A percentile compares a stretch with the other conserved stretches of the same genome.
Evolutionary conservation across 352 stramenopile species (phyloP).

Genomic region (Pythium rhizo-oryzae): DNA sequence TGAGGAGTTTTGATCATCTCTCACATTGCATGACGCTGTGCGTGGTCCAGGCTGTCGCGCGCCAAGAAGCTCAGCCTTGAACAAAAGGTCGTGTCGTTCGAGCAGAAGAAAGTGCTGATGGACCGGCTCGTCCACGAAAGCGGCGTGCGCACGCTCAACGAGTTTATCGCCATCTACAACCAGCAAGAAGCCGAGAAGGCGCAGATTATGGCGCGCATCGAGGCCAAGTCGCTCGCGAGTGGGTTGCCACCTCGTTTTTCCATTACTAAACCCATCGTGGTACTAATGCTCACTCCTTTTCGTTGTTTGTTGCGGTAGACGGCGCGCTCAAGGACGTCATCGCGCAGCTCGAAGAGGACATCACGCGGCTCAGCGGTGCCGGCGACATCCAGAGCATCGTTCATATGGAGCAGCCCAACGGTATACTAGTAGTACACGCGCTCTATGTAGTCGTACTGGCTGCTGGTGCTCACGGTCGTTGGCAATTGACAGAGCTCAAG

Average conservation of each 20-base stretch:
- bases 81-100: conserved; percentile 67
- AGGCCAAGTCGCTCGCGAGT: conserved; percentile 56
- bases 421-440: conserved; percentile 20
- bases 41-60: conserved; percentile 32
- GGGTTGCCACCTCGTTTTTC: neutral
- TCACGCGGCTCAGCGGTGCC: conserved; percentile 49
- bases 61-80: conserved; percentile 59
- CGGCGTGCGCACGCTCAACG: conserved; percentile 49
- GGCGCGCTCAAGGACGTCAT: conserved; percentile 47
- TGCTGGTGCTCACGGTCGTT: too few species aligned
- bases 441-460: too few species aligned
- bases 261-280: too few species aligned
- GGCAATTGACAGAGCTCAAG: conserved; percentile 42
- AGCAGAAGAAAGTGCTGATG: conserved; percentile 72
- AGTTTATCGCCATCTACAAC: conserved; percentile 74
- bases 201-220: conserved; percentile 54
- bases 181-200: conserved; percentile 55
- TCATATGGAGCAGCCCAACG: conserved; percentile 45
- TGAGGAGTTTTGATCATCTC: too few species aligned
- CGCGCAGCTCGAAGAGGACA: conserved; percentile 55
- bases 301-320: conserved; percentile 29
- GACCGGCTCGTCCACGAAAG: conserved; percentile 60
- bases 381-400: conserved; percentile 42
- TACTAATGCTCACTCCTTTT: too few species aligned
- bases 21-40: too few species aligned